Percentiles rank a stretch among this genome's conserved stretches.
Evolutionary conservation across 2,329 filamentous ascomycete genomes (phyloP).

Genomic region (Dothidotthia symphoricarpi): DNA sequence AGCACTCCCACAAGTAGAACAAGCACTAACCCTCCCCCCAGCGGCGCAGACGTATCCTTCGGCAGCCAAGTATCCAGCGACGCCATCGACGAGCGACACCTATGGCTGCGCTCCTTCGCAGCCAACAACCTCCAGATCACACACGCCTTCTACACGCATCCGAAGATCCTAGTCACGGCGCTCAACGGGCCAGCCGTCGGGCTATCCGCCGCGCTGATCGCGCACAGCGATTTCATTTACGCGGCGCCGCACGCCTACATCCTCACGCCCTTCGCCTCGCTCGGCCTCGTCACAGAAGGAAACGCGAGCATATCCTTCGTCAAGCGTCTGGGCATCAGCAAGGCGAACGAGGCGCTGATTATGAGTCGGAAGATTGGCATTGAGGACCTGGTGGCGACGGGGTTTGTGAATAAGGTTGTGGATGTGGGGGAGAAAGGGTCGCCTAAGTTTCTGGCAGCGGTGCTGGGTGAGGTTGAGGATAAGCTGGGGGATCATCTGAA

Average conservation of each 20-base stretch:
- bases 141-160: slow-evolving; percentile 86
- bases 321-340: slow-evolving; percentile 71
- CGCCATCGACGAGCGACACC: slow-evolving; percentile 45
- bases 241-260: slow-evolving; percentile 75
- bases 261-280: slow-evolving; percentile 84
- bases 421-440: slow-evolving; percentile 59
- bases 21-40: slow-evolving; percentile 38
- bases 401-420: slow-evolving; percentile 86
- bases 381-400: slow-evolving; percentile 70
- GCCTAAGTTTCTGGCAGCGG: slow-evolving; percentile 64
- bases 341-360: slow-evolving; percentile 89
- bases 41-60: slow-evolving; percentile 75
- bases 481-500: slow-evolving; percentile 76
- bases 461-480: slow-evolving; percentile 78
- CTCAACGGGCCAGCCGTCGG: slow-evolving; percentile 92
- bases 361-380: slow-evolving; percentile 77
- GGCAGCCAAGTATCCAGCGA: slow-evolving; percentile 44
- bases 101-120: slow-evolving; percentile 70
- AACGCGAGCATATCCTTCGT: slow-evolving; percentile 77
- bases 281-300: slow-evolving; percentile 88
- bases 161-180: slow-evolving; percentile 86
- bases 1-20: too few relatives aligned
- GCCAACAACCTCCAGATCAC: slow-evolving; percentile 87
- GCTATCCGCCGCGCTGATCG: slow-evolving; percentile 77
- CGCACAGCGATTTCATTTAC: slow-evolving; percentile 91